Conservation (phyloP, 148 eudicot genomes). For the Persicaria tinctoria region DNA sequence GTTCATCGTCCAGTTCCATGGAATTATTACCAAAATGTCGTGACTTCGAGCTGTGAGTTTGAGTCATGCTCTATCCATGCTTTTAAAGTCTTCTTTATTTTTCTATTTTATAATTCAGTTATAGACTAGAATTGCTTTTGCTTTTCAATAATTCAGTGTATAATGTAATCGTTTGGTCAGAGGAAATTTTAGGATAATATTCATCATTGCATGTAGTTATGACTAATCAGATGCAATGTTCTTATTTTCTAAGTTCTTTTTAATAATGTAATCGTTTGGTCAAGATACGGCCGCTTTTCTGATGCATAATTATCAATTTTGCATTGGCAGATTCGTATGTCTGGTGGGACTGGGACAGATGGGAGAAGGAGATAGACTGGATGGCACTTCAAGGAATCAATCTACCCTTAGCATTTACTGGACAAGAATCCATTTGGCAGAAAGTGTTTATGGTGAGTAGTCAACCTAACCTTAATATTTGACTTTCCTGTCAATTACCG, state of each 20-base stretch:
- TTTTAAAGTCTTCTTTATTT: neutral
- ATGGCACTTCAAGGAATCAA: conserved; percentile 99
- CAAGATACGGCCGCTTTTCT: neutral
- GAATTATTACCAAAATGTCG: conserved; percentile 97
- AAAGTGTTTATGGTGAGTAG: conserved; percentile 71
- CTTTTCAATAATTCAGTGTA: neutral
- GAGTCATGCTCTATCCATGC: neutral
- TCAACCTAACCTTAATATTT: neutral
- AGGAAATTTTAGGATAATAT: neutral
- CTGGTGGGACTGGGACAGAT: conserved; percentile 99
- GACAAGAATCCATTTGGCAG: conserved; percentile 98
- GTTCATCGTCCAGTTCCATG: conserved; percentile 83
- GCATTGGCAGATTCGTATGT: conserved; percentile 74
- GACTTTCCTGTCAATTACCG: neutral
- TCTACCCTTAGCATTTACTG: conserved; percentile 92
- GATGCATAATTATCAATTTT: conserved; percentile 5
- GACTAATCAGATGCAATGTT: neutral
- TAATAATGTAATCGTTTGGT: neutral
- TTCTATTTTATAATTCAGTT: neutral
- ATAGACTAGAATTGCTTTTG: neutral
- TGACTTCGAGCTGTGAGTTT: conserved; percentile 90
- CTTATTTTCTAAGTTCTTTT: neutral
- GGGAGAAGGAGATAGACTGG: conserved; percentile 99
- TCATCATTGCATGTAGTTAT: neutral
- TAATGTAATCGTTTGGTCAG: neutral